Conservation (phyloP, 352 stramenopile species). For the Pythium chondricola region DNA sequence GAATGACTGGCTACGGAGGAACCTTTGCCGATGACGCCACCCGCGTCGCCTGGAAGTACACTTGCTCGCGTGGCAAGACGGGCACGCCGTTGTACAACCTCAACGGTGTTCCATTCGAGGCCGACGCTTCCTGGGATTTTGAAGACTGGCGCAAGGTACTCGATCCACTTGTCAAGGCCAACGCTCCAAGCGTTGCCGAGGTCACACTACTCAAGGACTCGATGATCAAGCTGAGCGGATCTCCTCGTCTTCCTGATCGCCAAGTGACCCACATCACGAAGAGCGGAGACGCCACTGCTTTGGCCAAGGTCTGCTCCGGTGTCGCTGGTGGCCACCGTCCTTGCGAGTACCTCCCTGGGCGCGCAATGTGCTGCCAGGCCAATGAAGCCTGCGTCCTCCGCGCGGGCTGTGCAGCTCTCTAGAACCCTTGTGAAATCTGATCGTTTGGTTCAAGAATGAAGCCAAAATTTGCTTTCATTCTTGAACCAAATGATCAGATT, state of each 20-base stretch:
- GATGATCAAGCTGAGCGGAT: constrained; percentile 31
- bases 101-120: constrained; percentile 66
- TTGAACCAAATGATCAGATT: background rate
- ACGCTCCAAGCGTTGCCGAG: constrained; percentile 1
- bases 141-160: constrained; percentile 55
- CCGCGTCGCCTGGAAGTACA: constrained; percentile 76
- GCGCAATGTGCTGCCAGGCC: constrained; percentile 69
- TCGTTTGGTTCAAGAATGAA: too few relatives aligned
- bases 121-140: constrained; percentile 37
- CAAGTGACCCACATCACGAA: constrained; percentile 46
- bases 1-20: constrained; percentile 71
- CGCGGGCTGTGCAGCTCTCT: constrained; percentile 31
- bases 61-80: constrained; percentile 62
- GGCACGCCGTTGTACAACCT: constrained; percentile 75
- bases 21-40: constrained; percentile 54
- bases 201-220: constrained; percentile 1
- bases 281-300: constrained; percentile 23
- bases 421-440: background rate
- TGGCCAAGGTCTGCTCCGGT: constrained; percentile 30
- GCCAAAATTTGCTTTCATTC: background rate
- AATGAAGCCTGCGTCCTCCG: constrained; percentile 65
- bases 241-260: constrained; percentile 38
- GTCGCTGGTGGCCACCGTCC: constrained; percentile 32
- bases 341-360: constrained; percentile 57
- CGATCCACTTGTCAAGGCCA: constrained; percentile 33